A percentile compares a stretch with the other conserved stretches of the same genome.
phyloP scores from a whole-genome alignment of 306 rosid species.

The Cucumis hystrix region DNA sequence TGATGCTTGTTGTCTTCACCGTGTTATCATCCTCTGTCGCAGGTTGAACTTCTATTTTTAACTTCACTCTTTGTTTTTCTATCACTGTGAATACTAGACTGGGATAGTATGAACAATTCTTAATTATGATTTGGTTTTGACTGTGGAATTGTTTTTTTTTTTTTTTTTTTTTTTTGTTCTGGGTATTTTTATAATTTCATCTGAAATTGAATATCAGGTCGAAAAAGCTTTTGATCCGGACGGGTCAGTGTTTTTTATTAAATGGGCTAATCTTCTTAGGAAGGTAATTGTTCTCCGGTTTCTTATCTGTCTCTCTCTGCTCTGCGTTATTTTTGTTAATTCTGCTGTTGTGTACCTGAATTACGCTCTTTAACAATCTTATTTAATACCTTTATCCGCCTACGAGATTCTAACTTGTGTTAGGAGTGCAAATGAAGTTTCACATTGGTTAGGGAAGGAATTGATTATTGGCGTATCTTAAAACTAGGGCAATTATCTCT shows the following conservation, averaged over 20 bases:
- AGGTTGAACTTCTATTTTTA: constrained; percentile 11
- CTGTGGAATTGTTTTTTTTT: background rate
- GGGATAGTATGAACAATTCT: background rate
- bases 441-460: too few species aligned
- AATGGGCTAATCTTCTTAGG: constrained; percentile 87
- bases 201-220: constrained; percentile 30
- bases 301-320: background rate
- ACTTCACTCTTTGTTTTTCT: constrained; percentile 4
- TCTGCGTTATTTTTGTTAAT: background rate
- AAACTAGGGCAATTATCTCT: too few species aligned
- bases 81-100: background rate
- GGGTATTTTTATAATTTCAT: background rate
- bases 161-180: background rate
- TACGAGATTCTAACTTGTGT: too few species aligned
- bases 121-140: background rate
- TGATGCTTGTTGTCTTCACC: constrained; percentile 86
- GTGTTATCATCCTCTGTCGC: constrained; percentile 54
- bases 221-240: constrained; percentile 43
- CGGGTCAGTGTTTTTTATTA: constrained; percentile 82
- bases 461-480: too few species aligned
- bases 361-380: background rate
- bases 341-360: background rate
- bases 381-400: background rate
- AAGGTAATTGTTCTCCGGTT: constrained; percentile 26
- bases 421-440: too few species aligned